Evolutionary conservation across 1,139 yeast species (phyloP), one percentile per base, ranked within the genome.

Genomic region (Debaryomyces singareniensis): DNA sequence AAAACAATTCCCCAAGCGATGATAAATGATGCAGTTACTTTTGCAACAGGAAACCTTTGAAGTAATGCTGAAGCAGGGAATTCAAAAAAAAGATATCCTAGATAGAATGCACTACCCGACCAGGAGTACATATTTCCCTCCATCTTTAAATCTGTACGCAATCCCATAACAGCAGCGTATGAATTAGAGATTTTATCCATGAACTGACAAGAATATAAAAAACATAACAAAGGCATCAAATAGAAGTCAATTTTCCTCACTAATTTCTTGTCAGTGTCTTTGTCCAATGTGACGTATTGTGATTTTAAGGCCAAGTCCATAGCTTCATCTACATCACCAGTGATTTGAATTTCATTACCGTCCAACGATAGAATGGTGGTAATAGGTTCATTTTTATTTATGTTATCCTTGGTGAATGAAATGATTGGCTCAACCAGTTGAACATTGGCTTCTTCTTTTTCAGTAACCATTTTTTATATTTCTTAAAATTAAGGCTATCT

Each of bases 141-240:
- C 77, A 72, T 68, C 4, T 61, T 34, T 34, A 67, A 49, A 32
- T 63, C 70, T 3, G 42, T 45, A 36, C 61, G 49, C 20, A 75
- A 56, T 3, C 80, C 80, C 60, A 75, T 61, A 28, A 76, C 63
- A 1, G 82, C 68, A 3, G 81, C 80, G 30, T 65, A 67, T 11
- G 74, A 55, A 20, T 61, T 69, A n/a, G 80, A 54, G 12, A 61
- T 51, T 44, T 77, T 78, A 47, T 77, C 84, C 73, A 76, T 71
- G 35, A 63, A 72, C 48, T 76, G 82, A 23, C 64, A 52, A 5
- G 74, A 62, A 48, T 74, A 73, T 13, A 75, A 45, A 11, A 71
- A 35, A 42, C 76, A 68, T 5, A 30, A 5, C 4, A 30, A 13
- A 3, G 33, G 33, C 16, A 12, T 7, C 13, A 25, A 9, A 14